A percentile compares a stretch with the other conserved stretches of the same genome.
Conservation (phyloP, 306 rosid genomes). For the Lathyrus tuberosus region DNA sequence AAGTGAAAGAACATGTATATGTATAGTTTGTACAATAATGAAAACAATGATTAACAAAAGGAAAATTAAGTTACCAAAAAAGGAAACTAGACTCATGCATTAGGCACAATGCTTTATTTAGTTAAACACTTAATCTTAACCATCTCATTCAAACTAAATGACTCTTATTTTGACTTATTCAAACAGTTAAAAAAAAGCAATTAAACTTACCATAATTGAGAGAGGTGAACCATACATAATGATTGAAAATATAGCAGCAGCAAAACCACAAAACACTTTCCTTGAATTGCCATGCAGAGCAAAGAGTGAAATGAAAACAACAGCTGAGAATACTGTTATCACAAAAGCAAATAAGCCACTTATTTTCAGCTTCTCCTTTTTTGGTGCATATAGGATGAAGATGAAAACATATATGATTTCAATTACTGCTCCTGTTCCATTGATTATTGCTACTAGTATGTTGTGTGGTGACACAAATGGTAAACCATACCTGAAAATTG, state of each 20-base stretch:
- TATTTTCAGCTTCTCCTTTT: constrained; percentile 59
- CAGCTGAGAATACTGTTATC: constrained; percentile 45
- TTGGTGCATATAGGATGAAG: constrained; percentile 57
- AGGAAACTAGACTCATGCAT: neutral
- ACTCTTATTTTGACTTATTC: neutral
- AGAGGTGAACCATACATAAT: constrained; percentile 90
- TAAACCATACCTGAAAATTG: constrained; percentile 69
- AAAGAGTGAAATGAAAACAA: constrained; percentile 68
- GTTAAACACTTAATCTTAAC: neutral
- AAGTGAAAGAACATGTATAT: no score
- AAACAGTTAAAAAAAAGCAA: neutral
- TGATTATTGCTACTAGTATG: constrained; percentile 64
- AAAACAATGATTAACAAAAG: neutral
- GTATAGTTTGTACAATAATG: no score
- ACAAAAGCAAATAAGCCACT: constrained; percentile 55
- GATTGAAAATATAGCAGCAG: constrained; percentile 71
- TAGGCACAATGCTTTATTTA: neutral
- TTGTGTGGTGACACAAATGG: constrained; percentile 84
- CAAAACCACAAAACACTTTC: constrained; percentile 73
- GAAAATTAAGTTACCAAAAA: neutral
- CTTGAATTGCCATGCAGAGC: constrained; percentile 55
- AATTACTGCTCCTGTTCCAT: constrained; percentile 74
- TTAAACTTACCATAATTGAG: constrained; percentile 68
- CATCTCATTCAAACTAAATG: neutral
- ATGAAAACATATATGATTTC: constrained; percentile 61